Evolutionary conservation across 1,284 basidiomycete genomes (phyloP).

Genomic region (Bondarzewia mesenterica): DNA sequence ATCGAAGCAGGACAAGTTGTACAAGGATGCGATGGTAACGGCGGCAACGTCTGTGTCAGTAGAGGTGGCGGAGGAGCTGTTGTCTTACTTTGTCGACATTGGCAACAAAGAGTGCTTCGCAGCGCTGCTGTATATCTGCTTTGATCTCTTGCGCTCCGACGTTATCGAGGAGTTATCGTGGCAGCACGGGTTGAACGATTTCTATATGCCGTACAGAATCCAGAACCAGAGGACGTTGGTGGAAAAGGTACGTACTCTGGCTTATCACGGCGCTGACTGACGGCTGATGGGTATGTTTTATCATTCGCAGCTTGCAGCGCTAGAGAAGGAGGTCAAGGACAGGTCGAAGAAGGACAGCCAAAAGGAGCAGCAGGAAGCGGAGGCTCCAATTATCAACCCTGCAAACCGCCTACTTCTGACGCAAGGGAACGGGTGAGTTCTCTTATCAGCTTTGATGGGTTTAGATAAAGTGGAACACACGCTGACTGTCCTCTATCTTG

Average conservation of each 20-base stretch:
- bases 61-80: constrained; percentile 89
- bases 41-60: constrained; percentile 75
- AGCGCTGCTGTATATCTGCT: constrained; percentile 85
- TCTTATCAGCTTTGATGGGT: constrained; percentile 1
- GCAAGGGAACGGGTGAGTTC: constrained; percentile 51
- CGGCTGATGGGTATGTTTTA: constrained; percentile 1
- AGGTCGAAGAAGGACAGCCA: constrained; percentile 73
- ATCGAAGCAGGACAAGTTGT: constrained; percentile 93
- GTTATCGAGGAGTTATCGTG: constrained; percentile 92
- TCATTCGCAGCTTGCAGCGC: constrained; percentile 57
- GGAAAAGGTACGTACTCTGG: constrained; percentile 50
- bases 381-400: constrained; percentile 79
- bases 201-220: constrained; percentile 92
- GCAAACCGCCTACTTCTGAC: constrained; percentile 59
- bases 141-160: constrained; percentile 88
- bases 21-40: constrained; percentile 93
- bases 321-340: constrained; percentile 84
- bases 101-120: constrained; percentile 98
- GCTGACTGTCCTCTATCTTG: neutral
- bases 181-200: constrained; percentile 93
- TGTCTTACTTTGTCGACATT: constrained; percentile 93
- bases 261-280: constrained; percentile 2
- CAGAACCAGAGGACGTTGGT: constrained; percentile 75
- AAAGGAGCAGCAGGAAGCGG: constrained; percentile 80
- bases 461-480: too few species aligned